Evolutionary conservation across 2,329 filamentous ascomycete species (phyloP).

Genomic region (Aspergillus fijiensis): DNA sequence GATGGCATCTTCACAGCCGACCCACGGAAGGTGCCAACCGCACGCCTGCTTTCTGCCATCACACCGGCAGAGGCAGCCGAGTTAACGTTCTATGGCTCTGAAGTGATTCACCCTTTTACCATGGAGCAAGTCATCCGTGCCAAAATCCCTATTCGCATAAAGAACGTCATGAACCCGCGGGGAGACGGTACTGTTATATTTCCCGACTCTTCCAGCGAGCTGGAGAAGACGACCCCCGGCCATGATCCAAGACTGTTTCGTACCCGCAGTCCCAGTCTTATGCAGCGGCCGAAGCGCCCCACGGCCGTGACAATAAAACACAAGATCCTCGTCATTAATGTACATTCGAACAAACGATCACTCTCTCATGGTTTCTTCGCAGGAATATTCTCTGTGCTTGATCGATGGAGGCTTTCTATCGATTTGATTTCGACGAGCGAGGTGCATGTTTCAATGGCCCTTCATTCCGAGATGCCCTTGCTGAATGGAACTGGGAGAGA

Average conservation of each 20-base stretch:
- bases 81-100: slow-evolving; percentile 88
- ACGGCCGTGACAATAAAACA: slow-evolving; percentile 97
- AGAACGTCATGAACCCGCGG: slow-evolving; percentile 68
- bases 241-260: slow-evolving; percentile 58
- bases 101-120: slow-evolving; percentile 97
- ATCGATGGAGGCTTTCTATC: slow-evolving; percentile 82
- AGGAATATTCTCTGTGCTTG: slow-evolving; percentile 86
- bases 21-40: slow-evolving; percentile 85
- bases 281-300: slow-evolving; percentile 67
- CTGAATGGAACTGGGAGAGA: slow-evolving; percentile 49
- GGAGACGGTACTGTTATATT: slow-evolving; percentile 65
- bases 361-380: slow-evolving; percentile 96
- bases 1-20: slow-evolving; percentile 91
- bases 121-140: slow-evolving; percentile 85
- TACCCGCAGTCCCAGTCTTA: slow-evolving; percentile 47
- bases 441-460: slow-evolving; percentile 95
- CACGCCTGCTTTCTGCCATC: slow-evolving; percentile 81
- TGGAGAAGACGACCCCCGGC: slow-evolving; percentile 52
- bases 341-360: slow-evolving; percentile 95
- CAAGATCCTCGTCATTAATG: slow-evolving; percentile 94
- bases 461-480: slow-evolving; percentile 72
- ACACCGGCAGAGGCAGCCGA: slow-evolving; percentile 94
- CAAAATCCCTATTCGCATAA: slow-evolving; percentile 66
- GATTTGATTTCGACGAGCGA: slow-evolving; percentile 96
- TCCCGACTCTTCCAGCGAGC: slow-evolving; percentile 64